A percentile compares a stretch with the other conserved stretches of the same genome.
Conservation (phyloP, 2,329 filamentous ascomycete species). For the Ceratocystis variospora region DNA sequence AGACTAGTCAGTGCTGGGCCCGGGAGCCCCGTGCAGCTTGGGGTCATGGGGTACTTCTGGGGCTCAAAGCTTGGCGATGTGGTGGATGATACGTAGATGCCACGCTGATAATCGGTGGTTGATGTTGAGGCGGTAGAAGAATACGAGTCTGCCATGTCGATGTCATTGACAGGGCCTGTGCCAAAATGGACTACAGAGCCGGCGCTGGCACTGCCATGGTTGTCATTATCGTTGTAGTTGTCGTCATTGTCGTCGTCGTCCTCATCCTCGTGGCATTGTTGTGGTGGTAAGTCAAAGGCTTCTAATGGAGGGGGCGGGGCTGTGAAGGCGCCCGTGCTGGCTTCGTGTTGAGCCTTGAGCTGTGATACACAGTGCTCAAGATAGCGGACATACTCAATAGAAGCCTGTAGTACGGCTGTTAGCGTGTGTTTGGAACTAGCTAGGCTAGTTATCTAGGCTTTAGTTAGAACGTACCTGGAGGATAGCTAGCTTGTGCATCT, state of each 20-base stretch:
- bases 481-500: slow-evolving; percentile 97
- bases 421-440: slow-evolving; percentile 2
- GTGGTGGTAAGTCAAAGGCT: slow-evolving; percentile 9
- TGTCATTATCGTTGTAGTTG: slow-evolving; percentile 49
- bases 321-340: slow-evolving; percentile 22
- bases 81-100: slow-evolving; percentile 38
- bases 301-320: slow-evolving; percentile 1
- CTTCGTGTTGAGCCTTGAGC: slow-evolving; percentile 49
- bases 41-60: slow-evolving; percentile 28
- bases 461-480: slow-evolving; percentile 52
- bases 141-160: slow-evolving; percentile 36
- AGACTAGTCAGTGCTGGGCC: background rate
- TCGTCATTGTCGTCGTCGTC: slow-evolving; percentile 31
- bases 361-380: slow-evolving; percentile 76
- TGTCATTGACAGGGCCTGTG: slow-evolving; percentile 33
- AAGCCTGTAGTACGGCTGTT: slow-evolving; percentile 45
- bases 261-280: slow-evolving; percentile 23
- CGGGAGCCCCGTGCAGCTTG: background rate
- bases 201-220: slow-evolving; percentile 29
- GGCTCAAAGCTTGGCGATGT: slow-evolving; percentile 47
- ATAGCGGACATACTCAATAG: slow-evolving; percentile 92
- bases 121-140: slow-evolving; percentile 42
- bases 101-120: slow-evolving; percentile 35
- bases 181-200: slow-evolving; percentile 35
- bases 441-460: background rate